These are phyloP conservation scores for Drosera spatulata DNA, from an alignment of 179 eudicot genomes.

Conservation along the genomic window DNA sequence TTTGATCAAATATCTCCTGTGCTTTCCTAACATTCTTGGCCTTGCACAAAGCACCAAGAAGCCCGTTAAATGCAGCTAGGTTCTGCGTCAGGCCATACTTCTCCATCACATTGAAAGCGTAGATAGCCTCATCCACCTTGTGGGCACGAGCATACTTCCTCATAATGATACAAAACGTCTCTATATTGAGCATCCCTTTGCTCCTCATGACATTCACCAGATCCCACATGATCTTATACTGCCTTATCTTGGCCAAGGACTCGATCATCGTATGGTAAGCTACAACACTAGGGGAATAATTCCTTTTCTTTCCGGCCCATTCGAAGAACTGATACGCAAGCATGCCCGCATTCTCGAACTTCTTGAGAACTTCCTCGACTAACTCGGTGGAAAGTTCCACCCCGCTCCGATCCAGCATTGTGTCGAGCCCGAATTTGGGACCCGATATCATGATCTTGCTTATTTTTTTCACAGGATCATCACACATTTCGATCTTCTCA, in stretches of 20 bases:
- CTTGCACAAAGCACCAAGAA: conserved; percentile 82
- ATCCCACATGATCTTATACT: conserved; percentile 85
- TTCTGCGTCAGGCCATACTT: conserved; percentile 54
- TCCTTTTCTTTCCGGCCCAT: conserved; percentile 76
- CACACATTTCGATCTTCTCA: conserved; percentile 22
- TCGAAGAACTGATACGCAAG: conserved; percentile 67
- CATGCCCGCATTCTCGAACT: conserved; percentile 83
- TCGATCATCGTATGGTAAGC: conserved; percentile 81
- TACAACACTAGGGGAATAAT: conserved; percentile 57
- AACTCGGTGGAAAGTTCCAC: conserved; percentile 45
- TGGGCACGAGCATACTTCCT: conserved; percentile 83
- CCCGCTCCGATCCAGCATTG: conserved; percentile 73
- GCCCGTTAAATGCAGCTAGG: conserved; percentile 77
- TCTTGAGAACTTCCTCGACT: conserved; percentile 65
- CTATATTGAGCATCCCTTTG: conserved; percentile 61
- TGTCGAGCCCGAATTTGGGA: conserved; percentile 69
- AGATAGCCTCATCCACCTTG: conserved; percentile 83
- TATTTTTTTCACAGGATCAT: conserved; percentile 29
- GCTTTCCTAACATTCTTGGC: conserved; percentile 86
- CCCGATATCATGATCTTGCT: conserved; percentile 61
- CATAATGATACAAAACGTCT: conserved; percentile 91
- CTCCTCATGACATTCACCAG: conserved; percentile 62
- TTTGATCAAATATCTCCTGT: conserved; percentile 74
- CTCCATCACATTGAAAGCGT: conserved; percentile 75
- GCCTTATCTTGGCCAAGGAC: conserved; percentile 85